These are phyloP conservation scores for Trifolium pratense DNA, from an alignment of 306 rosid genomes.

Conservation along the genomic window DNA sequence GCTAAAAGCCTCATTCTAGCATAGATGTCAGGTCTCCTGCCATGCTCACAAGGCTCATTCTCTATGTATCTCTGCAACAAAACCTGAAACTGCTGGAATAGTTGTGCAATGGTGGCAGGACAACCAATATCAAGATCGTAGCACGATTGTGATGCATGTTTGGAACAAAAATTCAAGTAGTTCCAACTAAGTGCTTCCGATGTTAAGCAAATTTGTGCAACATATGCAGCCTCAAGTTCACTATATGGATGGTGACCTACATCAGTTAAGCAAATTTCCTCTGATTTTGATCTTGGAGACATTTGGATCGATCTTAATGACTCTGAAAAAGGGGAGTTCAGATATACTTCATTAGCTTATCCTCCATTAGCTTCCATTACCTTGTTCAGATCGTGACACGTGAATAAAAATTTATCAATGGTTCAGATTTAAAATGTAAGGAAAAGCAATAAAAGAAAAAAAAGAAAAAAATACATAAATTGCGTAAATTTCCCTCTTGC, in stretches of 20 bases:
- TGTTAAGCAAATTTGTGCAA: slow-evolving; percentile 80
- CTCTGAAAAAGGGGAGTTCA: slow-evolving; percentile 59
- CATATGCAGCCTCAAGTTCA: slow-evolving; percentile 83
- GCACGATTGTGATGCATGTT: slow-evolving; percentile 44
- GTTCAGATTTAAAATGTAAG: no score
- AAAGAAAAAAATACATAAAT: no score
- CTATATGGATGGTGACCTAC: slow-evolving; percentile 64
- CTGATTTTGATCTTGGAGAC: slow-evolving; percentile 83
- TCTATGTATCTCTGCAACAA: slow-evolving; percentile 78
- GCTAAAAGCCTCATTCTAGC: slow-evolving; percentile 96
- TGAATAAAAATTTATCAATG: no score
- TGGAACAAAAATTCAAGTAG: slow-evolving; percentile 68
- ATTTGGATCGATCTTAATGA: slow-evolving; percentile 70
- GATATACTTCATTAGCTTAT: no score
- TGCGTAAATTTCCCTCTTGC: no score
- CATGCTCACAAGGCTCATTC: slow-evolving; percentile 90
- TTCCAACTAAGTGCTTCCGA: slow-evolving; percentile 97
- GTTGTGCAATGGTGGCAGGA: slow-evolving; percentile 68
- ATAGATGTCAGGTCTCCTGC: slow-evolving; percentile 85
- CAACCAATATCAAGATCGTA: slow-evolving; percentile 54
- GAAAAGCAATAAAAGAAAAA: no score
- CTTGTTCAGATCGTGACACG: no score
- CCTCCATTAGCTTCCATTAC: no score
- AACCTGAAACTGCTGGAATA: slow-evolving; percentile 87
- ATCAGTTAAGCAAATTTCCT: slow-evolving; percentile 58